phyloP scores from a whole-genome alignment of 352 stramenopile species.

The Globisporangium middletonii region DNA sequence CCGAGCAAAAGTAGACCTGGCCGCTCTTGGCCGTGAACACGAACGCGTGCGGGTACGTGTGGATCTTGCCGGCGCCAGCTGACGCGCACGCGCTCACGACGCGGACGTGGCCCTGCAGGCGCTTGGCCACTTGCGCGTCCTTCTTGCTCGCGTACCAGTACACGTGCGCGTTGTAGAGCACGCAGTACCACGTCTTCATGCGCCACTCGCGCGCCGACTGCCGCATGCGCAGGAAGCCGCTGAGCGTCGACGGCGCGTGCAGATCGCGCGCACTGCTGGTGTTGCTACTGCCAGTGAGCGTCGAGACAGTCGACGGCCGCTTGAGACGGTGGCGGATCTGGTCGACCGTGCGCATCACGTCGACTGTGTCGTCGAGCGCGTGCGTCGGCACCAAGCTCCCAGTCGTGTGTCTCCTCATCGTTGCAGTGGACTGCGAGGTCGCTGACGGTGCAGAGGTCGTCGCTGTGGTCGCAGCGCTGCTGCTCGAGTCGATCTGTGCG shows the following conservation, averaged over 20 bases:
- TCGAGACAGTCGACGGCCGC: constrained; percentile 14
- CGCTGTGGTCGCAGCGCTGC: neutral
- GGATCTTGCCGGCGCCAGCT: constrained; percentile 16
- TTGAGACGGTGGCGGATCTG: constrained; percentile 13
- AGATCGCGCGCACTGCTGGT: neutral
- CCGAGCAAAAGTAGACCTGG: constrained; percentile 25
- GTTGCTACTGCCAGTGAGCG: constrained; percentile 18
- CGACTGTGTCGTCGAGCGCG: neutral
- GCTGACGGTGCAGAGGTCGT: neutral
- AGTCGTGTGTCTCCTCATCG: neutral
- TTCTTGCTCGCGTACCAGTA: constrained; percentile 25
- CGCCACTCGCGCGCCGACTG: constrained; percentile 26
- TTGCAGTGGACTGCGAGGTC: neutral
- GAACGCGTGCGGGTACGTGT: constrained; percentile 28
- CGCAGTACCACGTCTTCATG: constrained; percentile 39
- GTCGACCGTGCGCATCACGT: constrained; percentile 10
- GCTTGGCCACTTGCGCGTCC: constrained; percentile 20
- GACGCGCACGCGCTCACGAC: constrained; percentile 13
- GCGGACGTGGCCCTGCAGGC: constrained; percentile 13
- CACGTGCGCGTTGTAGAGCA: constrained; percentile 22
- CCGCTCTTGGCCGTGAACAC: constrained; percentile 20
- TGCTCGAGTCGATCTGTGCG: neutral
- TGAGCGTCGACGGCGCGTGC: constrained; percentile 3
- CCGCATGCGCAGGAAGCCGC: constrained; percentile 27
- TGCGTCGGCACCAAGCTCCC: neutral